Evolutionary conservation across 169 alveolate species (phyloP).

Genomic region (Pseudocohnilembus persalinus): DNA sequence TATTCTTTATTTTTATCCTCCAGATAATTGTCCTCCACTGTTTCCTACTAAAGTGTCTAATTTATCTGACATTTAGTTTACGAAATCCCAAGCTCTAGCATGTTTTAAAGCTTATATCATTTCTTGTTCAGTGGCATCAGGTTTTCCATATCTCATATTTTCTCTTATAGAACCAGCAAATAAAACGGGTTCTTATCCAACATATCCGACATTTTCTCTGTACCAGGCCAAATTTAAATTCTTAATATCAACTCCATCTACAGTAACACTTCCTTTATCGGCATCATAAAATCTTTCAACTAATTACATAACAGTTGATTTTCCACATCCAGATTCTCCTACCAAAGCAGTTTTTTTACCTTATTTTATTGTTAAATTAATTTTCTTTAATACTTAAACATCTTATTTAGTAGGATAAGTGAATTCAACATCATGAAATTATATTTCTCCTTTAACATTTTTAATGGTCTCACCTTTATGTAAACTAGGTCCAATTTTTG

Average conservation of each 20-base stretch:
- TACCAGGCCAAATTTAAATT: conserved; percentile 29
- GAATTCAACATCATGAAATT: neutral
- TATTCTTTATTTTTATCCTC: conserved; percentile 83
- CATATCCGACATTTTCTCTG: conserved; percentile 40
- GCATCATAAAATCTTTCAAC: conserved; percentile 51
- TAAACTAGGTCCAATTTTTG: conserved; percentile 32
- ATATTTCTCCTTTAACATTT: neutral
- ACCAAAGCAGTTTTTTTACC: conserved; percentile 51
- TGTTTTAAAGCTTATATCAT: conserved; percentile 82
- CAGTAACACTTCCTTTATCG: conserved; percentile 33
- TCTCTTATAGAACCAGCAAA: conserved; percentile 80
- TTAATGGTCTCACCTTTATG: neutral
- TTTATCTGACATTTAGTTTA: conserved; percentile 80
- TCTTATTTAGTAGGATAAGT: too few relatives aligned
- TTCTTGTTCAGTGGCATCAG: conserved; percentile 89
- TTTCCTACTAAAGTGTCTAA: conserved; percentile 77
- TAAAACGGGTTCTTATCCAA: conserved; percentile 82
- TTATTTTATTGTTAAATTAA: conserved; percentile 30
- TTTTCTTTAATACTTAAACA: conserved; percentile 32
- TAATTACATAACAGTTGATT: conserved; percentile 40
- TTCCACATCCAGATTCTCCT: conserved; percentile 52
- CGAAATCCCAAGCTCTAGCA: conserved; percentile 90
- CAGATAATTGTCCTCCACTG: conserved; percentile 67
- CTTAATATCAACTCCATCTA: conserved; percentile 40
- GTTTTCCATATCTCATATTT: conserved; percentile 76